Percentiles rank a stretch among this genome's conserved stretches.
phyloP scores from a whole-genome alignment of 2,329 filamentous ascomycete species.

The Penicillium verrucosum region DNA sequence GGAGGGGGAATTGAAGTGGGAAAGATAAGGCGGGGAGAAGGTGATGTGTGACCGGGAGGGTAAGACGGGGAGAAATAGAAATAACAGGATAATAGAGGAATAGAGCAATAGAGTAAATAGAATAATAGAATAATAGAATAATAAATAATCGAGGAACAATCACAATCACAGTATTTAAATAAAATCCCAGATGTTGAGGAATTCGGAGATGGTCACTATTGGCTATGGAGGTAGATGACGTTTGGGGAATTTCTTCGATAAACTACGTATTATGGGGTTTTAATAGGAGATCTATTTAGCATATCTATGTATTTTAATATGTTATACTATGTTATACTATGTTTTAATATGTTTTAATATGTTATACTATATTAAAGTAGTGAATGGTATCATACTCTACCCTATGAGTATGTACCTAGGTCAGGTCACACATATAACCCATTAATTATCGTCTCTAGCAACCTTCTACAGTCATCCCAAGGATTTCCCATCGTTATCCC shows the following conservation, averaged over 20 bases:
- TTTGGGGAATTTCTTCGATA: background rate
- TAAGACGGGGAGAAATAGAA: background rate
- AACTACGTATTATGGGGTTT: background rate
- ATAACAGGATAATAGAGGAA: background rate
- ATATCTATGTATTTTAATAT: background rate
- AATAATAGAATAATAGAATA: background rate
- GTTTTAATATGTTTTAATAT: background rate
- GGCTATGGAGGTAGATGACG: background rate
- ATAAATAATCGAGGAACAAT: background rate
- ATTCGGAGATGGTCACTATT: background rate
- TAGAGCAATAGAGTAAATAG: background rate
- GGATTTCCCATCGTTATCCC: background rate
- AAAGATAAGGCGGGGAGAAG: slow-evolving; percentile 9
- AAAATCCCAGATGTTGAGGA: background rate
- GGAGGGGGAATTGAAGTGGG: slow-evolving; percentile 2
- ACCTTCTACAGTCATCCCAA: background rate
- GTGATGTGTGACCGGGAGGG: background rate
- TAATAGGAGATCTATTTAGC: background rate
- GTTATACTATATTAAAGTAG: background rate
- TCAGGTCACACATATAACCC: background rate
- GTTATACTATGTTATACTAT: background rate
- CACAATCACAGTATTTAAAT: background rate
- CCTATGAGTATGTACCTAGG: too few relatives aligned
- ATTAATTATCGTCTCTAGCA: background rate
- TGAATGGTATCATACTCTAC: too few relatives aligned